Base-by-base conservation (phyloP, 805 yeast genomes). In the Wickerhamiella kazuoi region DNA sequence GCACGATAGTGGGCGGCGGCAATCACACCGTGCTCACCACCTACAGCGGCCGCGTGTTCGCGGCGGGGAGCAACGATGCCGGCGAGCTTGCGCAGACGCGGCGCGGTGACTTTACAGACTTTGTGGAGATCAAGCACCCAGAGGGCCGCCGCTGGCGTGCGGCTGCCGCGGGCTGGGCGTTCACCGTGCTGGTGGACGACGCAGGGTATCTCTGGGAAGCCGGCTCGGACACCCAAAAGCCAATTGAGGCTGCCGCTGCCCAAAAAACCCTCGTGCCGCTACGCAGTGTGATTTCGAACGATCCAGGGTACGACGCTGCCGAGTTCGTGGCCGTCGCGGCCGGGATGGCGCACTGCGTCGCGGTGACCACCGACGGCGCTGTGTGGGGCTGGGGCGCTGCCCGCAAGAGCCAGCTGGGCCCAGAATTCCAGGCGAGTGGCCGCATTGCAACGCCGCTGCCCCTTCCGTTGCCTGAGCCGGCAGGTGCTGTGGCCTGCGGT, bases 141-240 rank as follows among this genome's bases (percentile, higher is more conserved):
- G 20, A 41, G 1, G 59, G 51, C 0, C 13, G 36, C 3, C 31
- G 43, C 0, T 65, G 79, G 72, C 52, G 46, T 20, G 61, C 65
- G 39, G 65, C 72, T 1, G 62, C 74, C 3, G 76, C 87, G 32
- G 94, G 95, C 0, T 87, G 93, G 93, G 87, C 76, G 44, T 80
- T 63, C 49, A 65, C 79, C 0, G 56, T 79, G 0, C 55, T 79
- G 3, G 65, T 76, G 0, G 60, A 64, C 33, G 40, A 31, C 0
- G 37, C 53, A 0, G 60, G 65, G 38, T 56, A 56, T 4, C 50
- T 83, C 0, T 72, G 56, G 49, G 58, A 64, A 0, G 60, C 72
- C 44, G 95, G 95, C 0, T 28, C 43, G 4, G n/a, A n/a, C n/a
- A n/a, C n/a, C n/a, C n/a, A n/a, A n/a, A n/a, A n/a, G n/a, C n/a